phyloP scores from a whole-genome alignment of 768 basidiomycete genomes.

The Mycena albidolilacea region DNA sequence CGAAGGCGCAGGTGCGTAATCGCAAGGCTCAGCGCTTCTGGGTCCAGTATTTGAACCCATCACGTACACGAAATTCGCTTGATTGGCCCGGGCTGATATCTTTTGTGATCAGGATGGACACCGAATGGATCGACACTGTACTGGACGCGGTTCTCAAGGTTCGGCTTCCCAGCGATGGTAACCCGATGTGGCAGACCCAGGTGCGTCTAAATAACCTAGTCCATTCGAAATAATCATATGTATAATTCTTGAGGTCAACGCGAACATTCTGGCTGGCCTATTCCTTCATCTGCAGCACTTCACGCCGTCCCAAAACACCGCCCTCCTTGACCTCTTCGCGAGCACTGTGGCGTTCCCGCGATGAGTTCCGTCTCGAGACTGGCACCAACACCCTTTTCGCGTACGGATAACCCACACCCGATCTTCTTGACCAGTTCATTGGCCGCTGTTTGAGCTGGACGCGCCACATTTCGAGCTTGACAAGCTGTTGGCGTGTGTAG shows the following conservation, averaged over 20 bases:
- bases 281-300: constrained; percentile 33
- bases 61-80: background rate
- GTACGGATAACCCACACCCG: constrained; percentile 16
- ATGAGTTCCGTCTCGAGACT: constrained; percentile 23
- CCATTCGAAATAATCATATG: background rate
- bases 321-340: constrained; percentile 30
- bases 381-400: constrained; percentile 30
- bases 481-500: constrained; percentile 22
- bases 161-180: constrained; percentile 17
- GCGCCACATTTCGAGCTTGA: constrained; percentile 27
- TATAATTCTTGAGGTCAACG: constrained; percentile 23
- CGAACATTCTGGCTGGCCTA: constrained; percentile 34
- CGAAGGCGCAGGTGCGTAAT: no score
- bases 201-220: background rate
- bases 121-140: constrained; percentile 29
- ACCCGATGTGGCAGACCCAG: constrained; percentile 13
- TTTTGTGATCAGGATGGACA: background rate
- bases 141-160: constrained; percentile 32
- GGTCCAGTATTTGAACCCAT: no score
- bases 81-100: background rate
- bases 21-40: no score
- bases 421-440: constrained; percentile 34
- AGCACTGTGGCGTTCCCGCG: constrained; percentile 16
- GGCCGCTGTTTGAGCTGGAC: constrained; percentile 32
- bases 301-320: constrained; percentile 35